These are phyloP conservation scores for Hypoxylon sp. DNA, from an alignment of 2,329 filamentous ascomycete genomes.

Conservation along the genomic window DNA sequence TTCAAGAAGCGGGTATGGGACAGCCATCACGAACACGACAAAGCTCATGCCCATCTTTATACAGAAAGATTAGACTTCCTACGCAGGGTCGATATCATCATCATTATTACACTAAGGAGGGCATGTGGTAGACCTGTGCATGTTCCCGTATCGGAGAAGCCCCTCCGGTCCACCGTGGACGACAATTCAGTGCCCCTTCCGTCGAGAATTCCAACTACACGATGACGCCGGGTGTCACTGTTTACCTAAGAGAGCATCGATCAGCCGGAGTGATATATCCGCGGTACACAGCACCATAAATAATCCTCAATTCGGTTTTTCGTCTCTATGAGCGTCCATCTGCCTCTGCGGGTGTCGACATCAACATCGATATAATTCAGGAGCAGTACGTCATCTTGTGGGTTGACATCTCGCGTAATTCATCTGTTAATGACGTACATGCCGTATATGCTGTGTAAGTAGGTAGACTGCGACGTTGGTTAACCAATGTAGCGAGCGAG, in stretches of 20 bases:
- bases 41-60: no score
- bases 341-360: neutral
- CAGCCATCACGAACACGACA: no score
- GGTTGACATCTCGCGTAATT: neutral
- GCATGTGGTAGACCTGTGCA: no score
- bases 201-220: no score
- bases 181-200: neutral
- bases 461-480: neutral
- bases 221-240: no score
- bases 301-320: neutral
- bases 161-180: neutral
- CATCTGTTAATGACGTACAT: slow-evolving; percentile 14
- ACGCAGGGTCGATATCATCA: no score
- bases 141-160: neutral
- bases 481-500: neutral
- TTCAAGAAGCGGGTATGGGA: neutral
- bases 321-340: neutral
- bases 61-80: no score
- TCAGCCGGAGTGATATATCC: no score
- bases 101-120: no score
- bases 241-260: no score
- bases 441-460: slow-evolving; percentile 1
- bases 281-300: neutral
- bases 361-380: neutral
- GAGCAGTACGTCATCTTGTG: neutral